Base-by-base conservation (phyloP, 2,329 filamentous ascomycete genomes). In the Colletotrichum sojae region DNA sequence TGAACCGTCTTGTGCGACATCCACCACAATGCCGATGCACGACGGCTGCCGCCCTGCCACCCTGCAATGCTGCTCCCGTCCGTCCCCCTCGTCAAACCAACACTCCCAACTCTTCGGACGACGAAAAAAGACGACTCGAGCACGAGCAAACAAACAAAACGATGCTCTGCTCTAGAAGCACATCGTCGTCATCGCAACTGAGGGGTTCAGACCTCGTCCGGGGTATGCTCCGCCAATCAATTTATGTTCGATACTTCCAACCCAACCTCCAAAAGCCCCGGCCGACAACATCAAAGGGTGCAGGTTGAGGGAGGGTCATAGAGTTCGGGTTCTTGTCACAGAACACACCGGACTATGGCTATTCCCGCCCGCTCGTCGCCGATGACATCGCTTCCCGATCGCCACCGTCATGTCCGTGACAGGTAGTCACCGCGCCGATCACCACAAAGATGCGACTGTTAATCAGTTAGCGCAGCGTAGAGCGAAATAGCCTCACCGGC, bases 351-450 rank as follows among this genome's bases (percentile, higher is more conserved):
- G 67, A 15, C 31, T 55, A 45, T 67, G 62, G 55, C 62, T 46
- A n/a, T 39, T 60, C 62, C 62, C 55, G 62, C 40, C 51, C 55
- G 22, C 51, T 67, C 36, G 36, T 51, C 55, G 58, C 25, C 55
- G 55, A 69, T 66, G 62, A 53, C 67, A 69, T 67, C 51, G 55
- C 48, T 6, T 43, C 12, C 56, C 55, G 62, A 69, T 69, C 62
- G 39, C 36, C 55, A 56, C 39, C 62, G 39, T 46, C 56, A 56
- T 61, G 39, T 16, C 67, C 49, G 51, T 36, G 55, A 39, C 31
- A 22, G 67, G 62, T 43, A 61, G 53, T 15, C 48, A 18, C 62
- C 55, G 31, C 43, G 55, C 36, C 55, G 67, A 67, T 67, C 55
- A 52, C 15, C 25, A 6, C 31, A 25, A 25, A 27, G n/a, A n/a